Evolutionary conservation across 192 early-diverging fungal genomes (phyloP).

Genomic region (Backusella westeae): DNA sequence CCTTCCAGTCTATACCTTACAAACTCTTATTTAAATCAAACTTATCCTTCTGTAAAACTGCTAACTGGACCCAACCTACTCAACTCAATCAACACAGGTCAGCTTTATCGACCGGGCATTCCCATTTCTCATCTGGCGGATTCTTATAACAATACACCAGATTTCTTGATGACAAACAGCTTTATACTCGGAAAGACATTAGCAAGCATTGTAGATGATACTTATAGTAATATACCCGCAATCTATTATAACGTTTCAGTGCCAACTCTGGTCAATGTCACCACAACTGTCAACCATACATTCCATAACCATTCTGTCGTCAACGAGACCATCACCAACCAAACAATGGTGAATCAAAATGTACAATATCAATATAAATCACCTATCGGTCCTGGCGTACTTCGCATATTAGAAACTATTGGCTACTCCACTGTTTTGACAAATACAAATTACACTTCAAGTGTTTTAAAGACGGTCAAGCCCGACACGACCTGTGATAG

Average conservation of each 20-base stretch:
- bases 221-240: slow-evolving; percentile 9
- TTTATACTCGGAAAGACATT: slow-evolving; percentile 22
- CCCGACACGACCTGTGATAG: background rate
- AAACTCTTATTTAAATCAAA: slow-evolving; percentile 20
- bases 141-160: slow-evolving; percentile 20
- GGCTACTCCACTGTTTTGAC: slow-evolving; percentile 36
- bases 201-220: slow-evolving; percentile 5
- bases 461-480: background rate
- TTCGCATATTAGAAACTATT: slow-evolving; percentile 29
- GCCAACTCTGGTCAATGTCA: slow-evolving; percentile 1
- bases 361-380: slow-evolving; percentile 7
- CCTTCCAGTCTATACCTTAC: slow-evolving; percentile 5
- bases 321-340: slow-evolving; percentile 17
- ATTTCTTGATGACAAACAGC: slow-evolving; percentile 27
- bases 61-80: slow-evolving; percentile 14
- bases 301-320: background rate
- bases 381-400: slow-evolving; percentile 31
- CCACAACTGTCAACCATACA: background rate
- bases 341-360: background rate
- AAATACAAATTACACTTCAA: slow-evolving; percentile 18
- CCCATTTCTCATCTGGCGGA: slow-evolving; percentile 34
- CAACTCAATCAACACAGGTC: background rate
- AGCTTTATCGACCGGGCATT: slow-evolving; percentile 23
- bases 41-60: slow-evolving; percentile 14
- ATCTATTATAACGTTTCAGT: slow-evolving; percentile 15